Base-by-base conservation (phyloP, 2,329 filamentous ascomycete genomes). In the Claviceps citrina region DNA sequence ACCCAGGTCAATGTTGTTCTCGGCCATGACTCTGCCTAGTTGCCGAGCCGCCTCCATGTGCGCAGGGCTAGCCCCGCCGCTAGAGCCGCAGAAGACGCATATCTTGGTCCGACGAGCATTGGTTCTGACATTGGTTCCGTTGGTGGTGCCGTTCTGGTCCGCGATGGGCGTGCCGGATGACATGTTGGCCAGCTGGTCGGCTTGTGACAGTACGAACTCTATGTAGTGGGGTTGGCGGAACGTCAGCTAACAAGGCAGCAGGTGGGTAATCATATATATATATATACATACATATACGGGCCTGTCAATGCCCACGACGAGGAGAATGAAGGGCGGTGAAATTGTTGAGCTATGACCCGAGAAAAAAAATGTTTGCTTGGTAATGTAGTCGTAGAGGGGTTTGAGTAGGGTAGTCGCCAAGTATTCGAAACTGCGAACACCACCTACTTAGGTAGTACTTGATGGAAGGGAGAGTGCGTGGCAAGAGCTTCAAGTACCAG, bases 1-100 rank as follows among this genome's bases (percentile, higher is more conserved):
- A 76, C 72, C 72, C n/a, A 98, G 76, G 8, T 74, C 71, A 52
- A 93, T 85, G 57, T 84, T 78, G 54, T 82, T 72, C 38, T 72
- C 69, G 56, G 86, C 81, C 64, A 96, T 81, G 47, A 71, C 68
- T 26, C 66, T 66, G 40, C 81, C 89, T 12, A 96, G 76, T 24
- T 74, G 63, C 30, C 80, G 79, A 3, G 91, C 91, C 7, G 85
- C 78, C 57, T 78, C 76, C 52, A 93, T 63, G 60, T 95, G 84
- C 4, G 70, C 70, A 12, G 84, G 78, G 46, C 75, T 80, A 38
- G 68, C 76, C 37, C 91, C 91, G 13, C 71, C 60, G 7, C 76
- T 80, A 39, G 91, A 76, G 55, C 89, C 91, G 66, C 91, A 96
- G 72, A 94, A 96, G 49, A 96, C 89, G 59, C 85, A 93, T 57